Conservation (phyloP, 441 rosid species). For the Syzygium syzygioides region DNA sequence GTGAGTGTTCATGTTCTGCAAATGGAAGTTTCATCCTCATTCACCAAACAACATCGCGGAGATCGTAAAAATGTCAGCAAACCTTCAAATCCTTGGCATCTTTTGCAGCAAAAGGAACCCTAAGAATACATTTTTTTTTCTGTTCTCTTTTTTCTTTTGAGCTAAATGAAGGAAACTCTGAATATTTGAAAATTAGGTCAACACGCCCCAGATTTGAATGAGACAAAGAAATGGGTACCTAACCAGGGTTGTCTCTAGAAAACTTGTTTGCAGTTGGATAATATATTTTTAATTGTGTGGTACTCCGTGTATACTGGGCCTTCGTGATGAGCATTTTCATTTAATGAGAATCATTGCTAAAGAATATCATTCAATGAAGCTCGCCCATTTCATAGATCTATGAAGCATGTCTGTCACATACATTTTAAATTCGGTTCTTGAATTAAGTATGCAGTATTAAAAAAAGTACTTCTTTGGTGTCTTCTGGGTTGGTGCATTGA, state of each 20-base stretch:
- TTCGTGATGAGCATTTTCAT: not conserved
- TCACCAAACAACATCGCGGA: not conserved
- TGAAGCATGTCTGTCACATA: slow-evolving; percentile 62
- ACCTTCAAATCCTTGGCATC: not conserved
- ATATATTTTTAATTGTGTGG: not conserved
- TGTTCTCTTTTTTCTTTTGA: not conserved
- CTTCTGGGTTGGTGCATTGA: slow-evolving; percentile 5
- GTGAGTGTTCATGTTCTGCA: not conserved
- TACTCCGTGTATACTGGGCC: not conserved
- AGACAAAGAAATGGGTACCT: not conserved
- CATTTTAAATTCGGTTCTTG: slow-evolving; percentile 26
- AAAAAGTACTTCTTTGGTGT: not conserved
- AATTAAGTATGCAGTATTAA: not conserved
- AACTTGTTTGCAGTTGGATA: not conserved
- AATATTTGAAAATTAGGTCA: not conserved
- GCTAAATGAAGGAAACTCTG: not conserved
- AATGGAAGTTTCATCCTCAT: not conserved
- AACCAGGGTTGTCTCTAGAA: not conserved
- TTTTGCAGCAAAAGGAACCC: not conserved
- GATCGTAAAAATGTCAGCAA: not conserved
- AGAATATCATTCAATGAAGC: not conserved
- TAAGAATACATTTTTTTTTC: not conserved
- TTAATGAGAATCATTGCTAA: not conserved
- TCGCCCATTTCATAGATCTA: slow-evolving; percentile 13
- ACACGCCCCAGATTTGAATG: not conserved